A percentile compares a stretch with the other conserved stretches of the same genome.
phyloP scores from a whole-genome alignment of 495 filamentous ascomycete genomes.

The Tuber magnatum region DNA sequence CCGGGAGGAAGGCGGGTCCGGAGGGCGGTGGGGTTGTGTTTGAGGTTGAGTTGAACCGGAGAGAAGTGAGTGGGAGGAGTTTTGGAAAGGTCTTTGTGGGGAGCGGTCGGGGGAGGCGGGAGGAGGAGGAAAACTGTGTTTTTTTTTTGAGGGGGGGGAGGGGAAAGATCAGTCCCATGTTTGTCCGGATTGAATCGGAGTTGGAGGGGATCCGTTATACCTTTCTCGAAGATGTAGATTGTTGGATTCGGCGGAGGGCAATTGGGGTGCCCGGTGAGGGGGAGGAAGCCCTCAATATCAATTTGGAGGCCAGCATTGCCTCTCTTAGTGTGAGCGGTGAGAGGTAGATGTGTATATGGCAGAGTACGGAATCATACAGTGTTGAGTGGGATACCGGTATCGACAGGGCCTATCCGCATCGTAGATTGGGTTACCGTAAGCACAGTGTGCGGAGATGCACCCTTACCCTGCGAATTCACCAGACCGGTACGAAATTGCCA shows the following conservation, averaged over 20 bases:
- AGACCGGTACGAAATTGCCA: not conserved
- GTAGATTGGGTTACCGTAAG: not conserved
- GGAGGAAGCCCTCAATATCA: slow-evolving; percentile 12
- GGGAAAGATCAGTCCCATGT: not conserved
- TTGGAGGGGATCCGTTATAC: not conserved
- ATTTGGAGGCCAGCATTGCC: slow-evolving; percentile 27
- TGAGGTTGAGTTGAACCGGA: slow-evolving; percentile 12
- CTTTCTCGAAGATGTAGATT: not conserved
- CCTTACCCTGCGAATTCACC: not conserved
- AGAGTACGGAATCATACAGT: not conserved
- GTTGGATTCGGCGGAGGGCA: slow-evolving; percentile 22
- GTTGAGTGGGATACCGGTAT: not conserved
- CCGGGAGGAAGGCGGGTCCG: slow-evolving; percentile 17
- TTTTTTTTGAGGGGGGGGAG: not conserved
- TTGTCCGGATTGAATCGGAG: not conserved
- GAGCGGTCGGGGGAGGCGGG: slow-evolving; percentile 32
- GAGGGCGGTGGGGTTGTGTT: slow-evolving; percentile 11
- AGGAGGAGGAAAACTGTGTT: slow-evolving; percentile 22
- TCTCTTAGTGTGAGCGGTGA: not conserved
- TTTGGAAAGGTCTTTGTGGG: slow-evolving; percentile 15
- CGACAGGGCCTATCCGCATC: not conserved
- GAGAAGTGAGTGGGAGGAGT: slow-evolving; percentile 16
- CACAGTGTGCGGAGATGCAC: not conserved
- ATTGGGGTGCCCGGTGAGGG: not conserved
- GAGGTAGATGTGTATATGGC: not conserved